A percentile compares a stretch with the other conserved stretches of the same genome.
Conservation (phyloP, 148 eudicot species). For the Vaccinium corymbosum region DNA sequence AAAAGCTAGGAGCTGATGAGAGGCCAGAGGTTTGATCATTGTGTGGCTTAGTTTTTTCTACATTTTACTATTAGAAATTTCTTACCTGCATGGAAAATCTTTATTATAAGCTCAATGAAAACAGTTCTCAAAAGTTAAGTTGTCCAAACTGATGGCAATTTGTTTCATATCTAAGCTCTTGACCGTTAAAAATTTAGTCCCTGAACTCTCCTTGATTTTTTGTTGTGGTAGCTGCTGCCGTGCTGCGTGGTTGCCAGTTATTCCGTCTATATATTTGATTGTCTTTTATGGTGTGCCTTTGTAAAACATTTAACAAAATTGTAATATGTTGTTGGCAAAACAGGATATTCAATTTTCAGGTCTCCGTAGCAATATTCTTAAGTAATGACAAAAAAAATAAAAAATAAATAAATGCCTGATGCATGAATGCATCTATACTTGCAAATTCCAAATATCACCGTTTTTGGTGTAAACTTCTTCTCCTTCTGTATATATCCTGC, state of each 20-base stretch:
- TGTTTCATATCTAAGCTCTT: background rate
- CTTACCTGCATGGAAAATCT: background rate
- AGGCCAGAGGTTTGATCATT: slow-evolving; percentile 79
- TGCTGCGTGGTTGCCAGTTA: background rate
- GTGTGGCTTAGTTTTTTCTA: background rate
- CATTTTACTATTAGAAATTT: background rate
- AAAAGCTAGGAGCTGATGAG: slow-evolving; percentile 89
- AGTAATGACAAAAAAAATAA: background rate
- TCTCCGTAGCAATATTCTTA: background rate
- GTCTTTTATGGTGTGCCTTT: background rate
- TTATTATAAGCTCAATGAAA: background rate
- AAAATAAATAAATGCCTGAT: background rate
- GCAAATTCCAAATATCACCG: background rate
- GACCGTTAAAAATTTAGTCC: background rate
- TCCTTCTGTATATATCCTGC: background rate
- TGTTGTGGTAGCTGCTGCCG: background rate
- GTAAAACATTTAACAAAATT: background rate
- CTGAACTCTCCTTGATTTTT: background rate
- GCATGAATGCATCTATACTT: background rate
- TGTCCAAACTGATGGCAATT: background rate
- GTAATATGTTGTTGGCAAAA: background rate
- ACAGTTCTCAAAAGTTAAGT: background rate
- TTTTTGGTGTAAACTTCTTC: background rate
- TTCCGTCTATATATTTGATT: background rate
- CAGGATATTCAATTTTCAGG: background rate